Evolutionary conservation across 305 asterid species (phyloP).

Genomic region (Fraxinus ornus): DNA sequence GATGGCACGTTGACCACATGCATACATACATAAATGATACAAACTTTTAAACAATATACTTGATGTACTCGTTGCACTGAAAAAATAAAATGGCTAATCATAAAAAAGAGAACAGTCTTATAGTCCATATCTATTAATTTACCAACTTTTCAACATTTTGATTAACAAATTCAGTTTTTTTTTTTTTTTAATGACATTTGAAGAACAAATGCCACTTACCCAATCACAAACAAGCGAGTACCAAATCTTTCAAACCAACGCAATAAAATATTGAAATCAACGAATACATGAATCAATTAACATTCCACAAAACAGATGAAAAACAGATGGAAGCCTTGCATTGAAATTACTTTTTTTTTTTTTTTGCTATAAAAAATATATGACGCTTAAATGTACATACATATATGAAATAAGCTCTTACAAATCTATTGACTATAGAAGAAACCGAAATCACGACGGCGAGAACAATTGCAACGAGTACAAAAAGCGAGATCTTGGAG

Average conservation of each 20-base stretch:
- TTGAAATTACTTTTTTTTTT: neutral
- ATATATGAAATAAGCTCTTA: slow-evolving; percentile 32
- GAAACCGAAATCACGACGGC: slow-evolving; percentile 50
- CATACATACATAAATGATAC: neutral
- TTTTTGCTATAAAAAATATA: neutral
- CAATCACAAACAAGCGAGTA: neutral
- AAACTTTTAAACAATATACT: neutral
- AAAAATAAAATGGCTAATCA: neutral
- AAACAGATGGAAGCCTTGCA: neutral
- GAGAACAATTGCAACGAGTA: slow-evolving; percentile 43
- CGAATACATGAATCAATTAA: neutral
- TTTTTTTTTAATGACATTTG: neutral
- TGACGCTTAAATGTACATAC: neutral
- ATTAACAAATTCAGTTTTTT: neutral
- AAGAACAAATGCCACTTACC: neutral
- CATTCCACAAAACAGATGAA: neutral
- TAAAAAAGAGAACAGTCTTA: neutral
- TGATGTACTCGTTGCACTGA: neutral
- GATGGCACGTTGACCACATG: neutral
- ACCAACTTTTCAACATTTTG: neutral
- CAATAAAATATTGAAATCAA: neutral
- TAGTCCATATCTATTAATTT: neutral
- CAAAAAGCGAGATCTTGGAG: slow-evolving; percentile 61
- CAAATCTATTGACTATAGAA: slow-evolving; percentile 63
- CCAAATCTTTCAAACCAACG: neutral